A percentile compares a stretch with the other conserved stretches of the same genome.
Evolutionary conservation across 495 filamentous ascomycete species (phyloP).

Genomic region (Wilcoxina mikolae): DNA sequence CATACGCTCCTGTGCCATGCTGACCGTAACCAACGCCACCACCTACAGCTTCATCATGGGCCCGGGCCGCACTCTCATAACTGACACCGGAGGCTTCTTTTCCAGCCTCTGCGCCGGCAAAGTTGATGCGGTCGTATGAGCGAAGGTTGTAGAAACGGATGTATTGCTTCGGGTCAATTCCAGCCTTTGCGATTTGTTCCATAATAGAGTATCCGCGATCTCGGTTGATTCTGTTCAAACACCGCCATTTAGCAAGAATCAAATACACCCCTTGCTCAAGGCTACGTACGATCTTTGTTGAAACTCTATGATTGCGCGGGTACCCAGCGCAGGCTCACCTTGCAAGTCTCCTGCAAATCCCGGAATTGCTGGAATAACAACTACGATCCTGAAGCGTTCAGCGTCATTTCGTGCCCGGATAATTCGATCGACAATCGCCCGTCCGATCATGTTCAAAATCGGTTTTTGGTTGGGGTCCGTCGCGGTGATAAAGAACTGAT

Average conservation of each 20-base stretch:
- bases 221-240: slow-evolving; percentile 47
- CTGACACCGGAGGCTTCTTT: slow-evolving; percentile 54
- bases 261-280: slow-evolving; percentile 51
- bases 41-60: slow-evolving; percentile 23
- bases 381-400: slow-evolving; percentile 68
- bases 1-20: slow-evolving; percentile 9
- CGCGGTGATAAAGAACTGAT: slow-evolving; percentile 96
- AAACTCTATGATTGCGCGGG: slow-evolving; percentile 92
- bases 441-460: slow-evolving; percentile 74
- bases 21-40: slow-evolving; percentile 15
- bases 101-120: slow-evolving; percentile 40
- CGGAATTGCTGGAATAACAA: slow-evolving; percentile 77
- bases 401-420: slow-evolving; percentile 54
- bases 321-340: slow-evolving; percentile 64
- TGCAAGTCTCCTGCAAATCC: slow-evolving; percentile 81
- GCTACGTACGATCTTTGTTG: slow-evolving; percentile 50
- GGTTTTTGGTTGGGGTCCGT: slow-evolving; percentile 61
- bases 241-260: neutral
- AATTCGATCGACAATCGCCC: slow-evolving; percentile 77
- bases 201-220: slow-evolving; percentile 79
- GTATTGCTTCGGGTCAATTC: slow-evolving; percentile 61
- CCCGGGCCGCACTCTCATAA: slow-evolving; percentile 41
- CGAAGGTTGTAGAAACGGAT: slow-evolving; percentile 93
- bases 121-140: slow-evolving; percentile 84
- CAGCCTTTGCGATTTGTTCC: slow-evolving; percentile 55